Evolutionary conservation across 371 early-diverging fungal species (phyloP).

Genomic region (Nematocida ausubeli): DNA sequence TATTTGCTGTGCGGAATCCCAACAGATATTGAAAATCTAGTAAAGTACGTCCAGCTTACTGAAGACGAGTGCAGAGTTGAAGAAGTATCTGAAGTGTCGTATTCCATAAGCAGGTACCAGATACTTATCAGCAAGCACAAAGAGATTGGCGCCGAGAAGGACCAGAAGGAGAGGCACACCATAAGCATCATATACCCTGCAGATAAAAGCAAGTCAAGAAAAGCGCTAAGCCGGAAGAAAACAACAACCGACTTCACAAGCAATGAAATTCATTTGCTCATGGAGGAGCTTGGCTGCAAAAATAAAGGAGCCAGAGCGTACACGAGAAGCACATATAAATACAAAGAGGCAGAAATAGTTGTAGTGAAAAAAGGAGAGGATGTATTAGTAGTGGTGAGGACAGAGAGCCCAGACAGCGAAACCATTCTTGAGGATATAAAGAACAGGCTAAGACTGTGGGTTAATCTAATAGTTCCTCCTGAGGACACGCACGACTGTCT

Average conservation of each 20-base stretch:
- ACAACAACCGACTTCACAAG: not conserved
- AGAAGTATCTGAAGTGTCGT: constrained; percentile 13
- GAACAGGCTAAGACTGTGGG: constrained; percentile 30
- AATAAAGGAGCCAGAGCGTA: not conserved
- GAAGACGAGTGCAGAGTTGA: not conserved
- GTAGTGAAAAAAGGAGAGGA: constrained; percentile 14
- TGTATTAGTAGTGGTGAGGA: not conserved
- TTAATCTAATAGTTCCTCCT: constrained; percentile 34
- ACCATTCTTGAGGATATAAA: constrained; percentile 27
- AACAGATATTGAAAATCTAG: not conserved
- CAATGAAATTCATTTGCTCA: not conserved
- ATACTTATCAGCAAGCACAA: not conserved
- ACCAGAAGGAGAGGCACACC: not conserved
- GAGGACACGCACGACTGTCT: constrained; percentile 2
- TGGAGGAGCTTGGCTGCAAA: constrained; percentile 13
- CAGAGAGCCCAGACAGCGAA: constrained; percentile 1
- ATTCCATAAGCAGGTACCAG: not conserved
- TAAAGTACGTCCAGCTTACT: constrained; percentile 3
- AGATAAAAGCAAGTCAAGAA: constrained; percentile 46
- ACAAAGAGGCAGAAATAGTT: constrained; percentile 11
- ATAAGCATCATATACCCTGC: constrained; percentile 21
- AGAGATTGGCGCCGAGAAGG: not conserved
- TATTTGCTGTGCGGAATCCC: constrained; percentile 30
- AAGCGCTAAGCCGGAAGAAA: not conserved
- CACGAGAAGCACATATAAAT: constrained; percentile 1